A percentile compares a stretch with the other conserved stretches of the same genome.
These are phyloP conservation scores for Pelomyxa schiedti DNA, from an alignment of 78 protist genomes.

Conservation along the genomic window DNA sequence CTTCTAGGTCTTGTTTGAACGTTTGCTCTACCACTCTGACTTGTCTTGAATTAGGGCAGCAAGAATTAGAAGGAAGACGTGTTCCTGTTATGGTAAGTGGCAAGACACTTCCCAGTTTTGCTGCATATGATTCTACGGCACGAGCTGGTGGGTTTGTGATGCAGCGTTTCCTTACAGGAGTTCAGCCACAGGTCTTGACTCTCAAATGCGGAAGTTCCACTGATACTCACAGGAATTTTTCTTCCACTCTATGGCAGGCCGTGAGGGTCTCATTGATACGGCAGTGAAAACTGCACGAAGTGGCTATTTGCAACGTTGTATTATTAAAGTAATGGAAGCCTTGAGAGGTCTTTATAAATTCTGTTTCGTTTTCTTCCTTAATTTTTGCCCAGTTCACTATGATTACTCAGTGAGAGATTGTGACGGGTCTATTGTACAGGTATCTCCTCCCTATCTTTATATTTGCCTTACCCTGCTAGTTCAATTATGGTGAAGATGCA, in stretches of 20 bases:
- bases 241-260: conserved; percentile 99
- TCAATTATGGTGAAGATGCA: conserved; percentile 93
- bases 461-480: too few relatives aligned
- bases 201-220: neutral
- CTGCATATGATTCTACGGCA: conserved; percentile 67
- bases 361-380: neutral
- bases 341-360: conserved; percentile 24
- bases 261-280: conserved; percentile 99
- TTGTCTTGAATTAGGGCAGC: too few relatives aligned
- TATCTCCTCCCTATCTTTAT: too few relatives aligned
- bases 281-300: conserved; percentile 98
- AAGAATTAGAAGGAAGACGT: conserved; percentile 92
- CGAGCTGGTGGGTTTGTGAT: conserved; percentile 85
- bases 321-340: conserved; percentile 93
- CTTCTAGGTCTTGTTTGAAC: conserved; percentile 96
- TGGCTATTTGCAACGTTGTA: conserved; percentile 94
- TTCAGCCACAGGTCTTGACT: conserved; percentile 72
- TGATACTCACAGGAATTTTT: conserved; percentile 61
- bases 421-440: conserved; percentile 88
- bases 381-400: conserved; percentile 43
- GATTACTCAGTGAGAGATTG: conserved; percentile 80
- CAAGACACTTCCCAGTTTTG: conserved; percentile 80
- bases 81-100: conserved; percentile 92
- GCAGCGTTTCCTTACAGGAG: conserved; percentile 96
- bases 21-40: neutral